A percentile compares a stretch with the other conserved stretches of the same genome.
Conservation (phyloP, 2,329 filamentous ascomycete genomes). For the Fusarium verrucosum region DNA sequence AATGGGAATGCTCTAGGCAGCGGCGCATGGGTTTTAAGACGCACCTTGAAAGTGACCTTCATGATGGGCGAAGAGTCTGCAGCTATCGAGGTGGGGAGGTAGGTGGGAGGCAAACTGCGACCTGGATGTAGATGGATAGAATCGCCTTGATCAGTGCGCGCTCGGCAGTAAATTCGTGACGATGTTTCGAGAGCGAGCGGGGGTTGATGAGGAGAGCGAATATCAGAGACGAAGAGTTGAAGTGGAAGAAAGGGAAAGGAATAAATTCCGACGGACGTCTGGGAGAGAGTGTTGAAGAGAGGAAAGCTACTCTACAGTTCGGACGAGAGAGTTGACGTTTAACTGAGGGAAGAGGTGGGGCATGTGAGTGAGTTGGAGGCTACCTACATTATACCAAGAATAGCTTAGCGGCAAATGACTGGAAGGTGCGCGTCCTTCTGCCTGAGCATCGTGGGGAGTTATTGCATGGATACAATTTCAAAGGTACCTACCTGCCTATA, state of each 20-base stretch:
- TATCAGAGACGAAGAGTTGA: constrained; percentile 3
- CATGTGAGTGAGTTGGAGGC: constrained; percentile 18
- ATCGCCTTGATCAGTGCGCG: constrained; percentile 21
- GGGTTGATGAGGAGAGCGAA: constrained; percentile 1
- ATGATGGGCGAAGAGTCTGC: constrained; percentile 61
- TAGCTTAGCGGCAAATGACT: constrained; percentile 28
- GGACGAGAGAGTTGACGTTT: constrained; percentile 36
- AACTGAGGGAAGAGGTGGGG: constrained; percentile 24
- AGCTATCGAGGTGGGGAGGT: constrained; percentile 45
- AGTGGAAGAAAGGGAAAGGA: constrained; percentile 6
- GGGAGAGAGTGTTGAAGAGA: constrained; percentile 22
- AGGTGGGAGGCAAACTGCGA: constrained; percentile 38
- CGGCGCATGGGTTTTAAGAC: constrained; percentile 39
- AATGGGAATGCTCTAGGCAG: not conserved
- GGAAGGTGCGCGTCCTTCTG: constrained; percentile 35
- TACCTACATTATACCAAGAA: constrained; percentile 8
- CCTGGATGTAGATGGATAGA: constrained; percentile 12
- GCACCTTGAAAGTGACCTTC: constrained; percentile 75
- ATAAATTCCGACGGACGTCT: constrained; percentile 14
- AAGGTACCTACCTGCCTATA: too few relatives aligned
- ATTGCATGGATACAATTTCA: too few relatives aligned
- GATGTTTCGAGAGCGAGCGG: not conserved
- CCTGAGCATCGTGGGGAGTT: not conserved
- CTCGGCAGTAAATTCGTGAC: constrained; percentile 7
- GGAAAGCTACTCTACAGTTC: constrained; percentile 26